Conservation (phyloP, 805 yeast genomes). For the Candida xiaguanensis region DNA sequence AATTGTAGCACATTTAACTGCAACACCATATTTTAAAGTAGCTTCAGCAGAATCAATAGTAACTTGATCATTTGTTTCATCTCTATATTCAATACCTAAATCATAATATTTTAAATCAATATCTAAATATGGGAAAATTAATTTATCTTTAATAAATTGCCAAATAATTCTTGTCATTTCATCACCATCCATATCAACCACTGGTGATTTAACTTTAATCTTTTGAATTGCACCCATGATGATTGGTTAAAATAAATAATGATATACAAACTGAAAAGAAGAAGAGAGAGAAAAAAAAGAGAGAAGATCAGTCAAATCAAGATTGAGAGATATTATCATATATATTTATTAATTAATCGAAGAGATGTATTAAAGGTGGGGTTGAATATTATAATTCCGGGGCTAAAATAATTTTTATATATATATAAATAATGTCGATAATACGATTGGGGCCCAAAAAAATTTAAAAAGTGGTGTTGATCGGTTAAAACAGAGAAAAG, state of each 20-base stretch:
- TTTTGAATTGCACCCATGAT: slow-evolving; percentile 29
- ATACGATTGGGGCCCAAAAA: not conserved
- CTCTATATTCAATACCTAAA: slow-evolving; percentile 81
- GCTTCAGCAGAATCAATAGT: slow-evolving; percentile 90
- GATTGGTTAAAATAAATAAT: too few species aligned
- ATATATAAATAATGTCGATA: too few species aligned
- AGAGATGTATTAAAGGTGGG: not conserved
- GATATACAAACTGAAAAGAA: too few species aligned
- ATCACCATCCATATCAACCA: slow-evolving; percentile 97
- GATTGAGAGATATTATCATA: not conserved
- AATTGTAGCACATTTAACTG: slow-evolving; percentile 96
- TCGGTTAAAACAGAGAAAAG: too few species aligned
- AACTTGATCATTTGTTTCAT: slow-evolving; percentile 81
- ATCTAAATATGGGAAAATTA: slow-evolving; percentile 81
- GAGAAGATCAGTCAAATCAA: too few species aligned
- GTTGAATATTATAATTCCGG: not conserved
- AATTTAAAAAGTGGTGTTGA: too few species aligned
- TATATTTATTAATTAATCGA: not conserved
- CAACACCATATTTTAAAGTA: slow-evolving; percentile 83
- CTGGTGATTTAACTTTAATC: slow-evolving; percentile 78
- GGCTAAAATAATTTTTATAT: not conserved
- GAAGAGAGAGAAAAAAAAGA: too few species aligned
- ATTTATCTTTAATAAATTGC: slow-evolving; percentile 82
- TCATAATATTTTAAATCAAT: slow-evolving; percentile 90
- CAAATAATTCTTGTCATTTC: slow-evolving; percentile 97